Base-by-base conservation (phyloP, 164 flowering plant species). In the Aristolochia californica region DNA sequence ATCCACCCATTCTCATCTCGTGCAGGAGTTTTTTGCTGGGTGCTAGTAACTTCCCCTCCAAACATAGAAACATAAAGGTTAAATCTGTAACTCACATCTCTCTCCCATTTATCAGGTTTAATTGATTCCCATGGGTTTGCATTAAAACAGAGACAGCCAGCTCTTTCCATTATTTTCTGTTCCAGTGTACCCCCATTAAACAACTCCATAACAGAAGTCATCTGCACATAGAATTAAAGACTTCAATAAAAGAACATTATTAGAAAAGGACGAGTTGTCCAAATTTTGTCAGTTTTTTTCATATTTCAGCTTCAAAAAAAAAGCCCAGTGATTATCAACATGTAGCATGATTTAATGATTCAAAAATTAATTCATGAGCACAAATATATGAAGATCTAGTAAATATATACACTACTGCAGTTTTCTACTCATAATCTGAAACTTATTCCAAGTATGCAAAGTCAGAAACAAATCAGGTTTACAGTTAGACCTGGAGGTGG, bases 121-220 rank as follows among this genome's bases (percentile, higher is more conserved):
- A 70, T 59, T 16, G 61, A 62, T 68, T 82, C 87, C 97, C 97
- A 90, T 9, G 62, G 17, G 1, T 88, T 80, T 1, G 77, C 70
- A 27, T 58, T 52, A 57, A 80, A 83, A 63, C 76, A 74, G 10
- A 83, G 79, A 72, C 85, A 83, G 48, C 97, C 91, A 14, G 78
- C 78, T 69, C 72, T 82, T 40, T 55, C 78, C 91, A 90, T 80
- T 15, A 85, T 73, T 56, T 52, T 75, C 12, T 74, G 75, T 61
- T 85, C 97, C 74, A 85, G 48, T 18, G 70, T 64, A 24, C 87
- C 91, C 59, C 95, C 95, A n/a, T 70, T 83, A 66, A 87, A 85
- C 66, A 90, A 60, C 64, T 69, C 71, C 91, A 85, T 81, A 54
- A 85, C 21, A 0, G 78, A 73, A 26, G 74, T 64, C n/a, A 80